These are phyloP conservation scores for Gyrodon lividus DNA, from an alignment of 768 basidiomycete genomes.

Conservation along the genomic window DNA sequence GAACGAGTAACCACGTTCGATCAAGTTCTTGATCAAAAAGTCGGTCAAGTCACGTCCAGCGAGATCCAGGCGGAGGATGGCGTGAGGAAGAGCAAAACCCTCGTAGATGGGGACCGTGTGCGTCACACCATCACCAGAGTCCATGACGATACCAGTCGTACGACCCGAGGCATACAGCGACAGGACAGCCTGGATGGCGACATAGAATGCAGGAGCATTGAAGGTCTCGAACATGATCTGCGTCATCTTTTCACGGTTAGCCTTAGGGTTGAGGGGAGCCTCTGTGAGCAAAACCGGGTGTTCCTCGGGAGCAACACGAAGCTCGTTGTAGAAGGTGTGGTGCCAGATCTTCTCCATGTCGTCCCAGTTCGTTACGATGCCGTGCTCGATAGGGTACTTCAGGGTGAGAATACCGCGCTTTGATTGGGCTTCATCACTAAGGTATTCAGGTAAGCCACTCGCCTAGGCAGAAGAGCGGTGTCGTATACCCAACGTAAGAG, in stretches of 20 bases:
- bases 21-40: slow-evolving; percentile 78
- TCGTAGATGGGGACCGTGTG: slow-evolving; percentile 98
- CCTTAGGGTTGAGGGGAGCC: slow-evolving; percentile 72
- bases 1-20: slow-evolving; percentile 92
- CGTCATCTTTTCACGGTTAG: slow-evolving; percentile 74
- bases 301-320: slow-evolving; percentile 76
- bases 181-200: slow-evolving; percentile 71
- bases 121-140: slow-evolving; percentile 95
- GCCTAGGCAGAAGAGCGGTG: slow-evolving; percentile 7
- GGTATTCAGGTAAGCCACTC: slow-evolving; percentile 9
- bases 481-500: slow-evolving; percentile 82
- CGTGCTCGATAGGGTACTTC: slow-evolving; percentile 93
- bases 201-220: slow-evolving; percentile 74
- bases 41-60: slow-evolving; percentile 92
- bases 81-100: slow-evolving; percentile 89
- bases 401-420: slow-evolving; percentile 94
- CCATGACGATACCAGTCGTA: slow-evolving; percentile 92
- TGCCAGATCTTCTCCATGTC: slow-evolving; percentile 99
- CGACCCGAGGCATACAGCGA: slow-evolving; percentile 91
- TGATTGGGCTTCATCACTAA: slow-evolving; percentile 86
- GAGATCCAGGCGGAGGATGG: slow-evolving; percentile 88
- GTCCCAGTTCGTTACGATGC: slow-evolving; percentile 97
- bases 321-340: slow-evolving; percentile 90
- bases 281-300: slow-evolving; percentile 73
- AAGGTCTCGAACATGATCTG: slow-evolving; percentile 83